phyloP scores from a whole-genome alignment of 129 eudicot genomes.

The Dittrichia graveolens region DNA sequence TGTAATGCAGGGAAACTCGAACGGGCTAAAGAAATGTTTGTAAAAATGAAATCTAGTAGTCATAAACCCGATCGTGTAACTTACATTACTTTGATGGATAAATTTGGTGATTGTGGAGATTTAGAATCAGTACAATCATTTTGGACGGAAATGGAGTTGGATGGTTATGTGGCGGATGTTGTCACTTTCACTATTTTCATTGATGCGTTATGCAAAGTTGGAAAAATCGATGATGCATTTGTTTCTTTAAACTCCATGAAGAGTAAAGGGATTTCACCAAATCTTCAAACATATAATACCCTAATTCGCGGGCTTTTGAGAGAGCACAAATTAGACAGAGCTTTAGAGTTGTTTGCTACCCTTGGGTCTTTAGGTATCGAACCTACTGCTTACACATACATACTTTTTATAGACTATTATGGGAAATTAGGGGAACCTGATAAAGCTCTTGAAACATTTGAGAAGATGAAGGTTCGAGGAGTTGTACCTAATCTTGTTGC shows the following conservation, averaged over 20 bases:
- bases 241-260: constrained; percentile 59
- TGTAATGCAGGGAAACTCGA: constrained; percentile 79
- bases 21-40: constrained; percentile 72
- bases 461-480: constrained; percentile 83
- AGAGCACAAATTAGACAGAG: constrained; percentile 57
- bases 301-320: constrained; percentile 78
- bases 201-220: constrained; percentile 74
- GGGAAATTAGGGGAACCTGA: constrained; percentile 80
- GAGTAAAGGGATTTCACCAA: constrained; percentile 59
- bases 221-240: constrained; percentile 81
- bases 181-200: constrained; percentile 82
- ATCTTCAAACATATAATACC: constrained; percentile 86
- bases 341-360: constrained; percentile 58
- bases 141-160: constrained; percentile 80
- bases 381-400: constrained; percentile 72
- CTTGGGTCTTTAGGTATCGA: constrained; percentile 57
- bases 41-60: constrained; percentile 66
- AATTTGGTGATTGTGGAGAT: constrained; percentile 74
- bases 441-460: constrained; percentile 78
- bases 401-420: constrained; percentile 83
- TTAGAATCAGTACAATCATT: constrained; percentile 63
- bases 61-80: constrained; percentile 91
- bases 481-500: constrained; percentile 86
- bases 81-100: constrained; percentile 85
- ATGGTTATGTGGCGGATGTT: constrained; percentile 83